Evolutionary conservation across 2,329 filamentous ascomycete genomes (phyloP), one percentile per base, ranked within the genome.

Genomic region (Alternaria gaisen): DNA sequence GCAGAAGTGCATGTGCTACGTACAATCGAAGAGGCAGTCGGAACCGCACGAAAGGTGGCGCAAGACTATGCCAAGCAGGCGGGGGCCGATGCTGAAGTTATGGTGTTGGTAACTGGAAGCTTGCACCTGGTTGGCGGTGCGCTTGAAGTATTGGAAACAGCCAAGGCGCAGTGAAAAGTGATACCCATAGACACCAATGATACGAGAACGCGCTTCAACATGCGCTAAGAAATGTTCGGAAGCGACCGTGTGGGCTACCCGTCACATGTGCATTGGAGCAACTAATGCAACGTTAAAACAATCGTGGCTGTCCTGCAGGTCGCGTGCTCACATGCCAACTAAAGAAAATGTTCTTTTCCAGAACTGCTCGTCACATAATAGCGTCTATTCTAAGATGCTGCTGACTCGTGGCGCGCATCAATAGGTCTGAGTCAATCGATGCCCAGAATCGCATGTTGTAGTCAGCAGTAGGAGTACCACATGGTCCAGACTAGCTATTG

Each of bases 51-150:
- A 61, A 77, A 44, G 1, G 65, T 82, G 6, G 76, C 66, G 30
- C 75, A 72, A 56, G 53, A 62, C 12, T 77, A 77, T 72, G 60
- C 73, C 36, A 54, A 61, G 22, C 61, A 61, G 9, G 56, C 55
- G 64, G 30, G 71, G 24, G 70, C 74, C n/a, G 63, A 80, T 52
- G 68, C 75, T 3, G 83, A 83, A 51, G 82, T 88, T 16, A 86
- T 88, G 75, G 87, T 90, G 0, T 80, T 97, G 56, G 89, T 92
- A 10, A 97, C 93, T 14, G 93, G 93, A 3, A 96, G 92, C 76
- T 80, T 97, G 72, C 91, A 97, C 82, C 83, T 97, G 40, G 92
- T 94, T 1, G 93, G 93, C 8, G 91, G 91, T 11, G 82, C 93
- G 46, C 81, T 97, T 53, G 89, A 91, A 75, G 88, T 91, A 1